Percentiles rank a stretch among this genome's conserved stretches.
phyloP scores from a whole-genome alignment of 2,329 filamentous ascomycete genomes.

The Juglanconis sp. region DNA sequence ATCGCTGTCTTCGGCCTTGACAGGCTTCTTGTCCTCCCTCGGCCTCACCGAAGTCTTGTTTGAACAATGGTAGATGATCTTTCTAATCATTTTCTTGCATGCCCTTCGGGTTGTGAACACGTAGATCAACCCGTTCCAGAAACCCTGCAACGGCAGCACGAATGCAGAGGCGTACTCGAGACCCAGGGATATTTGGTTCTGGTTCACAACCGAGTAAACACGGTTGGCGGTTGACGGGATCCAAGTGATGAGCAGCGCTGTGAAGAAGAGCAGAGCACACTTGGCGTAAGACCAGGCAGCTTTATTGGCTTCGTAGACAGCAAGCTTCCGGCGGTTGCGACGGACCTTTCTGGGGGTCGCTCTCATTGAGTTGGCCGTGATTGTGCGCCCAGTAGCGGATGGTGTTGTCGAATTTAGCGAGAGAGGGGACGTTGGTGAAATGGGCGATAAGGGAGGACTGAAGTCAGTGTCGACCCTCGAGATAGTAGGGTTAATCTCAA shows the following conservation, averaged over 20 bases:
- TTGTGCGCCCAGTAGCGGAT: background rate
- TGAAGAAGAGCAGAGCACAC: constrained; percentile 68
- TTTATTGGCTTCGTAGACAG: constrained; percentile 53
- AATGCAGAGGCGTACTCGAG: constrained; percentile 70
- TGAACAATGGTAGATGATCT: constrained; percentile 23
- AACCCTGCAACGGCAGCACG: constrained; percentile 76
- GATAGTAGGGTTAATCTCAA: background rate
- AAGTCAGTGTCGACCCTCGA: constrained; percentile 20
- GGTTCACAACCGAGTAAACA: constrained; percentile 64
- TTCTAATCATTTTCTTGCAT: constrained; percentile 46
- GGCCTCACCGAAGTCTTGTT: background rate
- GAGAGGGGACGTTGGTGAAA: background rate
- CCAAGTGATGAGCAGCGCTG: constrained; percentile 70
- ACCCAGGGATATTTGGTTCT: constrained; percentile 47
- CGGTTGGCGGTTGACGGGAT: constrained; percentile 76
- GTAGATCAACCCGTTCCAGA: constrained; percentile 83
- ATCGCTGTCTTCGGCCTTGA: background rate
- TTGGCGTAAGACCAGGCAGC: constrained; percentile 69
- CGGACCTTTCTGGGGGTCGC: background rate
- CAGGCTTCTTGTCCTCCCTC: background rate
- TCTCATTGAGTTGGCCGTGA: background rate
- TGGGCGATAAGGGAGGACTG: constrained; percentile 1
- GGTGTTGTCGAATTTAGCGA: background rate
- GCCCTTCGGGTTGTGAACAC: constrained; percentile 64
- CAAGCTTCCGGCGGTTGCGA: constrained; percentile 29